Percentiles rank a stretch among this genome's conserved stretches.
Conservation (phyloP, 352 stramenopile species). For the Pythium folliculosum region DNA sequence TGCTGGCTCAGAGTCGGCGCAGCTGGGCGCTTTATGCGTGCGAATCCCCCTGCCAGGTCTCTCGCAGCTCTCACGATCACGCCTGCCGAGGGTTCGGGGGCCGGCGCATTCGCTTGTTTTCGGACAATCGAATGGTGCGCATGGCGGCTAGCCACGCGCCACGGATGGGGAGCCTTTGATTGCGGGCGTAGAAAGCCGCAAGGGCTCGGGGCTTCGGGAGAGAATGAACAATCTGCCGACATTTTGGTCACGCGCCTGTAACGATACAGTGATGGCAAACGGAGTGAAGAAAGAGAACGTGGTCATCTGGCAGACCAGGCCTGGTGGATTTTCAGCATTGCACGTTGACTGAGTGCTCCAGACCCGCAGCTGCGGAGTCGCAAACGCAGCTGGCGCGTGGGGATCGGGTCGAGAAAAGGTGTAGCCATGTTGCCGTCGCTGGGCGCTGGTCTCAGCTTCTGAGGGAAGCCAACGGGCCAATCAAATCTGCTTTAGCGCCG, state of each 20-base stretch:
- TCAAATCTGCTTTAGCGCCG: neutral
- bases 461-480: neutral
- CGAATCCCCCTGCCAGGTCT: neutral
- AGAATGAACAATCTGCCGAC: neutral
- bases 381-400: neutral
- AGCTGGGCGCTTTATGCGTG: neutral
- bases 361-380: neutral
- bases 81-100: neutral
- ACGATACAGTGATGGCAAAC: too few species aligned
- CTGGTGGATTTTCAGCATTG: neutral
- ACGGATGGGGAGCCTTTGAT: neutral
- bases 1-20: neutral
- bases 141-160: neutral
- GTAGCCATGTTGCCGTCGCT: neutral
- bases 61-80: neutral
- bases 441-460: too few species aligned
- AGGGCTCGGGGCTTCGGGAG: slow-evolving; percentile 2
- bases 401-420: neutral
- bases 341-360: neutral
- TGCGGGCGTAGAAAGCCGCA: neutral
- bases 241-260: too few species aligned
- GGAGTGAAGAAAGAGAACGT: too few species aligned
- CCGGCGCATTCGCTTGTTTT: neutral
- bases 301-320: too few species aligned
- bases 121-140: neutral